Conservation (phyloP, 139 green algal species). For the Ettlia oleoabundans region DNA sequence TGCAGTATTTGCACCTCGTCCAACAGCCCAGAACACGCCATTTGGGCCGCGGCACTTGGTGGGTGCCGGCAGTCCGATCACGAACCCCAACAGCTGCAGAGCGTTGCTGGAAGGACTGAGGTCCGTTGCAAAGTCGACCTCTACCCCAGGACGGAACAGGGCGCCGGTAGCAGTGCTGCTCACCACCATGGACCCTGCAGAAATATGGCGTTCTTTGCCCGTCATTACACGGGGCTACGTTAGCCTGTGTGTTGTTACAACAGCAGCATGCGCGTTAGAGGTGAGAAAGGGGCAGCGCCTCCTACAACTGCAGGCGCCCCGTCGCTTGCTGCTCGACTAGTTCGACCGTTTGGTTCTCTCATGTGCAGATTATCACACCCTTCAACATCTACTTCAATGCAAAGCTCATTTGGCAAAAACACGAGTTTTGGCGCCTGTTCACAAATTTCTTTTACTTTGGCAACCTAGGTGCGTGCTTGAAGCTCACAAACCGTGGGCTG, state of each 20-base stretch:
- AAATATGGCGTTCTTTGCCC: conserved; percentile 73
- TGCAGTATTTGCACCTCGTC: no score
- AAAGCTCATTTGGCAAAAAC: conserved; percentile 87
- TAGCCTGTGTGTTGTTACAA: conserved; percentile 94
- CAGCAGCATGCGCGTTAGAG: conserved; percentile 92
- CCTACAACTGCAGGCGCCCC: neutral
- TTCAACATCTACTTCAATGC: conserved; percentile 99
- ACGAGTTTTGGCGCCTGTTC: conserved; percentile 93
- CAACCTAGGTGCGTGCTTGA: conserved; percentile 85
- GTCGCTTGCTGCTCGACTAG: neutral
- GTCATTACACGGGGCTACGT: conserved; percentile 95
- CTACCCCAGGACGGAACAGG: no score
- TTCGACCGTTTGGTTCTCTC: neutral
- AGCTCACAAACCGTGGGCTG: no score
- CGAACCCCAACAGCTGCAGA: no score
- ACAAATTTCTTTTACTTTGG: conserved; percentile 99
- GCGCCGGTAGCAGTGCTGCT: no score
- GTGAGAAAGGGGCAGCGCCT: conserved; percentile 51
- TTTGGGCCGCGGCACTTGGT: no score
- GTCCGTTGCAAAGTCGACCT: no score
- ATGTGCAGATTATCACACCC: conserved; percentile 88
- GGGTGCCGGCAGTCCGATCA: no score
- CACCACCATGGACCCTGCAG: conserved; percentile 35
- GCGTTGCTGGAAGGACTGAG: no score
- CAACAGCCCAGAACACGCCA: no score